A percentile compares a stretch with the other conserved stretches of the same genome.
Conservation (phyloP, 345 rosid species). For the Excoecaria agallocha region DNA sequence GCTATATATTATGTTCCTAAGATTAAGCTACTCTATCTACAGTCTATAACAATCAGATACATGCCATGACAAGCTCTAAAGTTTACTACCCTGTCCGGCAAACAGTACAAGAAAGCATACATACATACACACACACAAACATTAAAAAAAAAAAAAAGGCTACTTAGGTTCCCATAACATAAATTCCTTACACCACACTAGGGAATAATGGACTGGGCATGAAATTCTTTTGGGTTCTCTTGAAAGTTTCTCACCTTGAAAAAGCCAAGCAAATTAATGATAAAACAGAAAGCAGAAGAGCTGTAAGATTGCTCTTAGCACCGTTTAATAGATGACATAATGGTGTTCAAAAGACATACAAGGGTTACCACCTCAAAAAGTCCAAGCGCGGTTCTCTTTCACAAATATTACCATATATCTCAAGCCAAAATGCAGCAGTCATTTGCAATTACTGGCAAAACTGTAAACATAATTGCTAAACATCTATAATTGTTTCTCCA, state of each 20-base stretch:
- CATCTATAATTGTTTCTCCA: slow-evolving; percentile 4
- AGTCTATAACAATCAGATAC: no score
- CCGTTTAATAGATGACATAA: not conserved
- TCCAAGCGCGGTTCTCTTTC: not conserved
- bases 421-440: slow-evolving; percentile 4
- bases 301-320: not conserved
- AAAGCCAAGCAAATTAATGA: not conserved
- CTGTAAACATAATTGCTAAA: not conserved
- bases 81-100: not conserved
- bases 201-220: not conserved
- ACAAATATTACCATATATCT: not conserved
- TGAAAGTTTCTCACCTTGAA: not conserved
- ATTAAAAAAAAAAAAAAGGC: not conserved
- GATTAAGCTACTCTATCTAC: no score
- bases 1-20: no score
- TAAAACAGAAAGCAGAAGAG: slow-evolving; percentile 1
- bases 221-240: not conserved
- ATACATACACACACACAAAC: not conserved
- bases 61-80: slow-evolving; percentile 16
- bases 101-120: slow-evolving; percentile 1
- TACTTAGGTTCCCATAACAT: no score
- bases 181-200: not conserved
- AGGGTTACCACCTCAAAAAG: not conserved
- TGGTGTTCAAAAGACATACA: not conserved
- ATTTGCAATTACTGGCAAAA: slow-evolving; percentile 1